phyloP scores from a whole-genome alignment of 495 filamentous ascomycete species.

The Lentithecium fluviatile region DNA sequence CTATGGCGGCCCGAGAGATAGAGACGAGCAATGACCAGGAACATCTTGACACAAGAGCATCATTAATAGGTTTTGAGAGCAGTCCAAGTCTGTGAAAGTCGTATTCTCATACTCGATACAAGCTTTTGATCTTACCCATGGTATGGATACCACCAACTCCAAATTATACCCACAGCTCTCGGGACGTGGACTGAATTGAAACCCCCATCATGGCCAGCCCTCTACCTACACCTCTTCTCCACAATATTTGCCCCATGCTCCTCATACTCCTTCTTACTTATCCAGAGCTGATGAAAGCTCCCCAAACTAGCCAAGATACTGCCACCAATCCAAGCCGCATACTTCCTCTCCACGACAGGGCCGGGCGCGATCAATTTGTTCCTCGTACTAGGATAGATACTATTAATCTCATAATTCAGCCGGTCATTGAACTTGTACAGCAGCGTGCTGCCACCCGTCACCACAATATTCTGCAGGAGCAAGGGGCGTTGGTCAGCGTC shows the following conservation, averaged over 20 bases:
- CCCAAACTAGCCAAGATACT: slow-evolving; percentile 95
- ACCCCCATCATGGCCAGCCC: not conserved
- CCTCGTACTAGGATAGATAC: slow-evolving; percentile 73
- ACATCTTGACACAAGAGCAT: not conserved
- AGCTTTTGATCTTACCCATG: not conserved
- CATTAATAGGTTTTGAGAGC: no score
- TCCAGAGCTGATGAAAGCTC: slow-evolving; percentile 99
- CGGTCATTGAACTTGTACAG: slow-evolving; percentile 88
- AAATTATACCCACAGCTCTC: not conserved
- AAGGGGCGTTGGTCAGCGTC: slow-evolving; percentile 86
- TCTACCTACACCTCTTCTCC: slow-evolving; percentile 75
- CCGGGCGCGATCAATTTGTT: slow-evolving; percentile 83
- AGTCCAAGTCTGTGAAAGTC: no score
- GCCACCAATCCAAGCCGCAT: slow-evolving; percentile 92
- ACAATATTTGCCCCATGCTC: slow-evolving; percentile 70
- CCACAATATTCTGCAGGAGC: slow-evolving; percentile 84
- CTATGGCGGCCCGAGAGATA: not conserved
- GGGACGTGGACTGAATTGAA: not conserved
- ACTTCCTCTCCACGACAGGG: slow-evolving; percentile 81
- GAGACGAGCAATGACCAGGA: not conserved
- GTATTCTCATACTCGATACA: not conserved
- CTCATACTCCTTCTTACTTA: slow-evolving; percentile 79
- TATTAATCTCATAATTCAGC: slow-evolving; percentile 75
- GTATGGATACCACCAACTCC: not conserved
- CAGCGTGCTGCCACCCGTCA: slow-evolving; percentile 82